These are phyloP conservation scores for Wickerhamiella cacticola DNA, from an alignment of 805 yeast species.

Conservation along the genomic window DNA sequence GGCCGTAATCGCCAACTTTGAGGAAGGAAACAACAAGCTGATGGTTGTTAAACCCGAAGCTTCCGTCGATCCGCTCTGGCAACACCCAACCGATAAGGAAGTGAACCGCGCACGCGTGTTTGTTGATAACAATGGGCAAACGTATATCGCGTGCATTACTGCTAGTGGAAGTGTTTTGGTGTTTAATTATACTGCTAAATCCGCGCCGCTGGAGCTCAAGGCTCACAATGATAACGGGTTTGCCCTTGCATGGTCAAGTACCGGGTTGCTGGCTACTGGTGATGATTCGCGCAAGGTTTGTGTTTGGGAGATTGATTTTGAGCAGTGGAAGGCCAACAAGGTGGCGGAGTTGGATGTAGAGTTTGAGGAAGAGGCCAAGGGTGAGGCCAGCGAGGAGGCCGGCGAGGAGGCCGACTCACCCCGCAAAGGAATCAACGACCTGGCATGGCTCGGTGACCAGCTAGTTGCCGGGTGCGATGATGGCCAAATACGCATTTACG, in stretches of 20 bases:
- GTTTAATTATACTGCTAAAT: not conserved
- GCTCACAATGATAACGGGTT: conserved; percentile 54
- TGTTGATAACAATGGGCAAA: not conserved
- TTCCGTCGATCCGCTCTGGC: not conserved
- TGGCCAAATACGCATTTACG: conserved; percentile 35
- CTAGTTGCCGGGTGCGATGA: conserved; percentile 70
- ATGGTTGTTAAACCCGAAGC: conserved; percentile 6
- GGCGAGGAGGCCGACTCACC: conserved; percentile 45
- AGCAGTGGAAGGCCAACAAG: not conserved
- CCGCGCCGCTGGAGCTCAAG: not conserved
- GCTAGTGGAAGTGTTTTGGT: conserved; percentile 15
- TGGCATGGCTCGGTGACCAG: conserved; percentile 44
- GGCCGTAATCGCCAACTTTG: conserved; percentile 1
- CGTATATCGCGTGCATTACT: conserved; percentile 15
- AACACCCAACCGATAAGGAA: not conserved
- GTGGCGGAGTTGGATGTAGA: not conserved
- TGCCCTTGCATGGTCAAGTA: conserved; percentile 52
- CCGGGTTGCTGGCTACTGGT: conserved; percentile 44
- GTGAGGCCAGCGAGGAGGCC: not conserved
- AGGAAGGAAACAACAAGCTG: not conserved
- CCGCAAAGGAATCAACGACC: conserved; percentile 51
- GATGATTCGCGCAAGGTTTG: conserved; percentile 58
- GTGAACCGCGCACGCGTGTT: conserved; percentile 14
- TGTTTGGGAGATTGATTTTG: conserved; percentile 46
- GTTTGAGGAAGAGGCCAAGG: not conserved